These are phyloP conservation scores for Daldinia childiae DNA, from an alignment of 495 filamentous ascomycete species.

Conservation along the genomic window DNA sequence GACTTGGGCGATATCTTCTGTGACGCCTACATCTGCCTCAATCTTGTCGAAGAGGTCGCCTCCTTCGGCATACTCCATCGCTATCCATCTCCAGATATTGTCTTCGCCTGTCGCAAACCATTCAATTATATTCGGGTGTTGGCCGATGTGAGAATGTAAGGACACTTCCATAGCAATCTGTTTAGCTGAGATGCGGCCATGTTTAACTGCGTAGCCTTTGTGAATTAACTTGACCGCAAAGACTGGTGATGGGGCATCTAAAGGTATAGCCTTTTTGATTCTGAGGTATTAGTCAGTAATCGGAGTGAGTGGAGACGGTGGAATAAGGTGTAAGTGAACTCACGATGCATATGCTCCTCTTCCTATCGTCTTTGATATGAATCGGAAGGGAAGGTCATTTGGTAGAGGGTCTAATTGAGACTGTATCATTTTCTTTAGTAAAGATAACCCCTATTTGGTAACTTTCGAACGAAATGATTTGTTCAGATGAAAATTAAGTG, in stretches of 20 bases:
- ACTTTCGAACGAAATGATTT: slow-evolving; percentile 26
- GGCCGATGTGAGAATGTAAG: slow-evolving; percentile 84
- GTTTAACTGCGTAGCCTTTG: slow-evolving; percentile 88
- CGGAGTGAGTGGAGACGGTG: slow-evolving; percentile 9
- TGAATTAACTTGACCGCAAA: slow-evolving; percentile 99
- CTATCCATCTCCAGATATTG: slow-evolving; percentile 92
- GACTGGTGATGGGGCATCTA: slow-evolving; percentile 72
- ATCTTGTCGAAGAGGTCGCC: slow-evolving; percentile 99
- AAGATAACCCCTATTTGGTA: neutral
- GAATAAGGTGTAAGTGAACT: slow-evolving; percentile 43
- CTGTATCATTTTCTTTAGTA: slow-evolving; percentile 62
- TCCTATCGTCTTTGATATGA: slow-evolving; percentile 95
- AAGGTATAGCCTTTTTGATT: slow-evolving; percentile 91
- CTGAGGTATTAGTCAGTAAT: slow-evolving; percentile 58
- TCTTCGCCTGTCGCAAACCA: slow-evolving; percentile 92
- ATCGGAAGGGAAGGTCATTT: slow-evolving; percentile 85
- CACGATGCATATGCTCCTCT: slow-evolving; percentile 97
- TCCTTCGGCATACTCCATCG: slow-evolving; percentile 95
- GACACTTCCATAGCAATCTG: slow-evolving; percentile 90
- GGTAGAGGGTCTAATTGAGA: slow-evolving; percentile 91
- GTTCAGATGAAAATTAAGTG: slow-evolving; percentile 11
- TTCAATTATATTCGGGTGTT: slow-evolving; percentile 91
- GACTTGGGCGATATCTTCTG: slow-evolving; percentile 91
- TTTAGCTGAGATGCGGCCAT: slow-evolving; percentile 87
- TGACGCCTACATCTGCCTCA: slow-evolving; percentile 92